Base-by-base conservation (phyloP, 2,329 filamentous ascomycete genomes). In the Davidsoniella neocaledoniae region DNA sequence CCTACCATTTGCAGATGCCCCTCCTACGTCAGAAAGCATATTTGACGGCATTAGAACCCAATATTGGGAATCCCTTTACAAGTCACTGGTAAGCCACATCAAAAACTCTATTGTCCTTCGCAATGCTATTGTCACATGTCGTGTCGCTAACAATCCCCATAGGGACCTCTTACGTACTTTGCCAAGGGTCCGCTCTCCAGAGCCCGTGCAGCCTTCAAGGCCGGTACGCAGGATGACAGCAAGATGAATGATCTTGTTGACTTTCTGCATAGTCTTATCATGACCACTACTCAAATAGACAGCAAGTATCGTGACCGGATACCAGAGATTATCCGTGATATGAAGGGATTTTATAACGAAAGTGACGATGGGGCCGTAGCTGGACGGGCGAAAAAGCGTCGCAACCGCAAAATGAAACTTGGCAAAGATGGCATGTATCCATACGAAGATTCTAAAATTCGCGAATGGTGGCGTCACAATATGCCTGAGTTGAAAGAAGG, bases 111-210 rank as follows among this genome's bases (percentile, higher is more conserved):
- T n/a, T 50, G 5, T 21, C 4, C 6, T 14, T 36, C 12, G 7
- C 16, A 33, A 6, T 19, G 9, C 14, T 8, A 14, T 40, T 4
- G 17, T 38, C 64, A 43, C 65, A 64, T 23, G 21, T 4, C 52
- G 6, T 9, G 29, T 33, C 29, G 12, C 29, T 33, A 33, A 33
- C 29, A 9, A 5, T 10, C 8, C 14, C 16, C 29, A 8, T 41
- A 84, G 72, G 84, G 82, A 33, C 86, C 84, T 3, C 66, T 90
- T 51, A 84, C 84, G 52, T 91, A 88, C 62, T 88, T 90, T 63
- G 81, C 81, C 17, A 91, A 91, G 66, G 85, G 84, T 0, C 83
- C 85, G 1, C 66, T 91, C 17, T 85, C 84, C 42, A 74, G 83
- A 56, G 80, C 83, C 43, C 75, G 84, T 53, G 81, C 80, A 43